Evolutionary conservation across 2,329 filamentous ascomycete genomes (phyloP), one percentile per base, ranked within the genome.

Genomic region (Colletotrichum orchidophilum): DNA sequence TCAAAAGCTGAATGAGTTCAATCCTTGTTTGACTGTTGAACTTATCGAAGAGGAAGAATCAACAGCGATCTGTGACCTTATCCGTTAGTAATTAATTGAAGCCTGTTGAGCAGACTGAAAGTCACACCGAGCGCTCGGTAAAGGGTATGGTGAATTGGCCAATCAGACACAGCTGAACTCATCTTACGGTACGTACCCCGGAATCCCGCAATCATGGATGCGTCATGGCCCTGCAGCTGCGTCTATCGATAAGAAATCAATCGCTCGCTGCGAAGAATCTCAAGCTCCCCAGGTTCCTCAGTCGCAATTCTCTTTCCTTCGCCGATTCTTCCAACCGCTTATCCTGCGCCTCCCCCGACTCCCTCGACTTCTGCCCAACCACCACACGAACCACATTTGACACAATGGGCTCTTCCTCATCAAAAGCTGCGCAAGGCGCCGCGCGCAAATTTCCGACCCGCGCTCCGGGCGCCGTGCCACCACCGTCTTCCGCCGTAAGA

Each of bases 381-480:
- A 64, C 46, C 15, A 53, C 24, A 52, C 13, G 27, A 26, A 31
- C 4, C 33, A 54, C 29, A 26, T 33, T 15, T 9, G 21, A 7
- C 31, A 74, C 18, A 59, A 85, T 87, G 85, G 85, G 85, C 39
- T 80, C 85, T 5, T 81, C 83, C 49, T 80, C 83, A 3, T 87
- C 85, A 27, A 87, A 87, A 76, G 81, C 83, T 18, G 80, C 80
- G 13, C 79, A 81, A 71, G 77, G 80, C 57, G 80, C 80, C 27
- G 73, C 80, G 57, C 83, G 86, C 66, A 85, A 81, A 73, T 87
- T 85, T 74, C 86, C 86, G 3, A 77, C 81, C 39, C 80, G 84
- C 70, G 74, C 81, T 3, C 76, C 79, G 1, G 79, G 78, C 55
- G 75, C 74, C 53, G 75, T 66, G 39, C 63, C 66, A 24, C 67